Conservation (phyloP, 768 basidiomycete species). For the Naganishia onofrii region DNA sequence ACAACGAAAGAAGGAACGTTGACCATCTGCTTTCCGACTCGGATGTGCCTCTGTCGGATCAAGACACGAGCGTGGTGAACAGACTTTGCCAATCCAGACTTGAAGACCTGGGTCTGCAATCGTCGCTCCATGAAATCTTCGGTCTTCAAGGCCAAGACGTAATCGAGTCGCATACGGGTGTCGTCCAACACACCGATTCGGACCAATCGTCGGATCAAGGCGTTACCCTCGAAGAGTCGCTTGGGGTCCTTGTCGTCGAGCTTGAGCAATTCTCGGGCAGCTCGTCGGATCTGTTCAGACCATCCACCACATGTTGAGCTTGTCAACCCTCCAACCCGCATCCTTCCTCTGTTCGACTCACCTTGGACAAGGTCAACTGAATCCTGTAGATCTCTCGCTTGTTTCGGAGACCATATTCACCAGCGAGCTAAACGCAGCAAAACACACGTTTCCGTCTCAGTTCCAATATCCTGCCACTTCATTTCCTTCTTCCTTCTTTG, state of each 20-base stretch:
- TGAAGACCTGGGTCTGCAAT: conserved; percentile 99
- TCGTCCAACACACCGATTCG: conserved; percentile 99
- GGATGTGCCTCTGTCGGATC: conserved; percentile 97
- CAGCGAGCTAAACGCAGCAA: conserved; percentile 72
- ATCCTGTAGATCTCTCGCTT: conserved; percentile 99
- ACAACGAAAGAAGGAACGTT: conserved; percentile 98
- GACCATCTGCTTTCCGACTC: conserved; percentile 99
- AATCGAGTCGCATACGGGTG: conserved; percentile 98
- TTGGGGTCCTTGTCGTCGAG: conserved; percentile 99
- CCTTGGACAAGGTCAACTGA: conserved; percentile 89
- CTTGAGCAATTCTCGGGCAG: conserved; percentile 99
- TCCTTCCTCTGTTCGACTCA: conserved; percentile 29
- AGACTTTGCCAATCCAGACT: conserved; percentile 87
- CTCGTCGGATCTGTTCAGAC: conserved; percentile 80
- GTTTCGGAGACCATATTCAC: conserved; percentile 99
- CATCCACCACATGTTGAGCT: background rate
- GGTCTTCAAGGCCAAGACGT: conserved; percentile 97
- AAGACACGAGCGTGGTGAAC: conserved; percentile 98
- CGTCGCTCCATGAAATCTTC: conserved; percentile 99
- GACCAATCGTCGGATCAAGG: conserved; percentile 66
- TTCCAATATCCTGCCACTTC: background rate
- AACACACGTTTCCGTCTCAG: conserved; percentile 16
- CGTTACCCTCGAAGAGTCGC: conserved; percentile 91
- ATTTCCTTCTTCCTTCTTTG: conserved; percentile 25
- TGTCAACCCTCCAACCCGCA: background rate